A percentile compares a stretch with the other conserved stretches of the same genome.
Conservation (phyloP, 2,329 filamentous ascomycete genomes). For the Colletotrichum sp. region DNA sequence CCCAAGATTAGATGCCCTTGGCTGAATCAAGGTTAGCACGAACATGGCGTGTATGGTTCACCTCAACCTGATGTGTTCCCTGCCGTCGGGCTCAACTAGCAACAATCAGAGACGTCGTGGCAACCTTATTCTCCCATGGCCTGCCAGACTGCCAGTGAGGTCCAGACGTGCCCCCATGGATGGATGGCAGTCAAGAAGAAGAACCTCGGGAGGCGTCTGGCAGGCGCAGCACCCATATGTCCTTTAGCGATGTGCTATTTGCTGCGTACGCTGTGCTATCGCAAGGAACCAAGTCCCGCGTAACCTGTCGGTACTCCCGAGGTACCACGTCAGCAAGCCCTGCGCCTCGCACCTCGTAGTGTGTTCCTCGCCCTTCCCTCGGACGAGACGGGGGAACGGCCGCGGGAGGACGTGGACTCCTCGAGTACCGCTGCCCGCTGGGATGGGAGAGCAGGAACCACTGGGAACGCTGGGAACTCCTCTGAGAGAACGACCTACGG, state of each 20-base stretch:
- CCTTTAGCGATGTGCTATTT: neutral
- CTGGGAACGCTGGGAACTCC: neutral
- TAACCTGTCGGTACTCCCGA: neutral
- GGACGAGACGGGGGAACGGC: neutral
- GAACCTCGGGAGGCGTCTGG: neutral
- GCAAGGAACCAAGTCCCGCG: neutral
- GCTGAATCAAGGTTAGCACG: conserved; percentile 1
- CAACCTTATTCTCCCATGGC: neutral
- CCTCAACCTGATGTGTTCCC: neutral
- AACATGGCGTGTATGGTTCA: neutral
- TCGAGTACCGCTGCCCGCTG: neutral
- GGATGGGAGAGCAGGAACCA: neutral
- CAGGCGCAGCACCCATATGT: neutral
- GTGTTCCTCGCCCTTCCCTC: neutral
- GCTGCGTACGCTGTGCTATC: neutral
- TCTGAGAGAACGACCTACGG: neutral
- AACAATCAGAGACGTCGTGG: neutral
- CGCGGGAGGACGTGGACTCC: neutral
- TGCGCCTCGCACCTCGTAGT: conserved; percentile 1
- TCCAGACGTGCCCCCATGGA: neutral
- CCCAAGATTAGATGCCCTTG: neutral
- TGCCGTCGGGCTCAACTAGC: neutral
- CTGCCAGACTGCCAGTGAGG: neutral
- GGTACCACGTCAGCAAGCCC: neutral
- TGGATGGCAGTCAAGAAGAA: neutral